These are phyloP conservation scores for Mixia osmundae DNA, from an alignment of 1,284 basidiomycete genomes.

Conservation along the genomic window DNA sequence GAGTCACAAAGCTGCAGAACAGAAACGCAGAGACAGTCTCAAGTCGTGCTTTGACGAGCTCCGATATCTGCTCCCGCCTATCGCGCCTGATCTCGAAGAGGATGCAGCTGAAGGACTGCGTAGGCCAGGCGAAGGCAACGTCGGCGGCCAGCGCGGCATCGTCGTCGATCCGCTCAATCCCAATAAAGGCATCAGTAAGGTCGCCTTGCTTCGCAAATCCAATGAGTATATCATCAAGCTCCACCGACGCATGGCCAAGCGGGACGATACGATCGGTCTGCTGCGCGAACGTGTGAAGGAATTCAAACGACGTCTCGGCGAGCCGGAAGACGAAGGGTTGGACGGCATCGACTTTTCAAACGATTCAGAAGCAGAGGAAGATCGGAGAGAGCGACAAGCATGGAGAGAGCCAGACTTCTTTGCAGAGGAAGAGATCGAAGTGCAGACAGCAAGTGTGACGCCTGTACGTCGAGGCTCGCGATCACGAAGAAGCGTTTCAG, in stretches of 20 bases:
- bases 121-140: conserved; percentile 18
- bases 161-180: conserved; percentile 35
- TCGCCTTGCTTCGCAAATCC: conserved; percentile 68
- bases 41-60: conserved; percentile 93
- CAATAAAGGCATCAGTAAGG: conserved; percentile 83
- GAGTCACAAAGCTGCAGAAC: conserved; percentile 91
- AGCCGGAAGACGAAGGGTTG: too few relatives aligned
- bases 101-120: conserved; percentile 5
- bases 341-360: too few relatives aligned
- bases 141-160: conserved; percentile 16
- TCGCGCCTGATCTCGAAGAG: conserved; percentile 24
- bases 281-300: too few relatives aligned
- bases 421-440: too few relatives aligned
- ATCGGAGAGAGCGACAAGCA: too few relatives aligned
- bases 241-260: conserved; percentile 49
- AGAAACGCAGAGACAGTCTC: conserved; percentile 82
- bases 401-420: too few relatives aligned
- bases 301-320: too few relatives aligned
- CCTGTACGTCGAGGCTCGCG: too few relatives aligned
- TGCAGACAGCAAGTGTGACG: too few relatives aligned
- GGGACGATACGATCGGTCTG: conserved; percentile 53
- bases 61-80: conserved; percentile 61
- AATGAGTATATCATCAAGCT: conserved; percentile 65
- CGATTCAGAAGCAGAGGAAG: too few relatives aligned
- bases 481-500: too few relatives aligned